Evolutionary conservation across 2,329 filamentous ascomycete genomes (phyloP).

Genomic region (Raffaelea arxii): DNA sequence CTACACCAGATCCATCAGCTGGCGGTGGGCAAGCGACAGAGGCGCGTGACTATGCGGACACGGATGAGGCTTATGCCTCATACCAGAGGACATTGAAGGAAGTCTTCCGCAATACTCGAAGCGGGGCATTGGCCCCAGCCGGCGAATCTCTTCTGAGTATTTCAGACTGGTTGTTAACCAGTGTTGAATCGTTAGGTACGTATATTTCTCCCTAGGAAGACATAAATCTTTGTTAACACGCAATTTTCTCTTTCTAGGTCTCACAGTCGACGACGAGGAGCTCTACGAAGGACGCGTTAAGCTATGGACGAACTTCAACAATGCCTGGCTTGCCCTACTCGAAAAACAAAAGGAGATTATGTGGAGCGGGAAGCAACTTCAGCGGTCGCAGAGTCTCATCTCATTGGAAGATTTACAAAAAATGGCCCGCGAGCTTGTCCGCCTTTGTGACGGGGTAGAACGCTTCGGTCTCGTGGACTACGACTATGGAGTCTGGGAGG

Average conservation of each 20-base stretch:
- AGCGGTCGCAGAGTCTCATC: slow-evolving; percentile 54
- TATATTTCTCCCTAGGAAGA: slow-evolving; percentile 9
- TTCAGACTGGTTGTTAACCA: slow-evolving; percentile 46
- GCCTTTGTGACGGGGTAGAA: slow-evolving; percentile 78
- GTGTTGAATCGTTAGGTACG: slow-evolving; percentile 47
- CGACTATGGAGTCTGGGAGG: slow-evolving; percentile 93
- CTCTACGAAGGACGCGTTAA: slow-evolving; percentile 68
- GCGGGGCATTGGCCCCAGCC: slow-evolving; percentile 37
- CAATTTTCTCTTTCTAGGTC: slow-evolving; percentile 45
- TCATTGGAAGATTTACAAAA: slow-evolving; percentile 59
- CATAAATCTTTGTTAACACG: too few species aligned
- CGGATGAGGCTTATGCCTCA: slow-evolving; percentile 57
- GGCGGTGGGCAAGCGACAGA: background rate
- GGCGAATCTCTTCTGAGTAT: slow-evolving; percentile 42
- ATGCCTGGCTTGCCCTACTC: slow-evolving; percentile 76
- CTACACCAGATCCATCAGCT: background rate
- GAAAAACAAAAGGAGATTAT: slow-evolving; percentile 76
- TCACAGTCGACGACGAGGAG: slow-evolving; percentile 72
- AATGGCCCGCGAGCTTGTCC: slow-evolving; percentile 73
- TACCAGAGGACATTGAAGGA: slow-evolving; percentile 53
- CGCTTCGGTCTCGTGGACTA: slow-evolving; percentile 94
- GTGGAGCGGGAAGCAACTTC: slow-evolving; percentile 45
- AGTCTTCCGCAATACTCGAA: slow-evolving; percentile 63
- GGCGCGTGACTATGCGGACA: slow-evolving; percentile 8
- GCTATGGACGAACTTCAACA: slow-evolving; percentile 91